Evolutionary conservation across 495 filamentous ascomycete genomes (phyloP).

Genomic region (Penicillium canariense): DNA sequence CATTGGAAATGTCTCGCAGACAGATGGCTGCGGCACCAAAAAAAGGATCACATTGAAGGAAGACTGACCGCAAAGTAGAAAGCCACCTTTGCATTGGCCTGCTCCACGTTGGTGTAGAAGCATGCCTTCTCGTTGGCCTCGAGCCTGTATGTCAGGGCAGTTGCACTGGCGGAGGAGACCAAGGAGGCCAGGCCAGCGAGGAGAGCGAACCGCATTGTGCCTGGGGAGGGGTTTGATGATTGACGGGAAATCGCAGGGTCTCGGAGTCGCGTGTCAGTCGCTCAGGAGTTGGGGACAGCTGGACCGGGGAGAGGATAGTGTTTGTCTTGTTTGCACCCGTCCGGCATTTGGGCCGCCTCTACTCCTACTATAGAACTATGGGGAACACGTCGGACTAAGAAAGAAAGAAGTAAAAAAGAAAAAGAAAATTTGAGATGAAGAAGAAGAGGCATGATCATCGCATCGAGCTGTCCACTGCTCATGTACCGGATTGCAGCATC

Average conservation of each 20-base stretch:
- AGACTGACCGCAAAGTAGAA: slow-evolving; percentile 96
- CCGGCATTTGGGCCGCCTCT: too few relatives aligned
- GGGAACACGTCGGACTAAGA: neutral
- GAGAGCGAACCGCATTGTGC: slow-evolving; percentile 43
- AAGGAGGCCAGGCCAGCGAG: slow-evolving; percentile 61
- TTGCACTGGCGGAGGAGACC: slow-evolving; percentile 62
- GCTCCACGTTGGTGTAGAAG: slow-evolving; percentile 79
- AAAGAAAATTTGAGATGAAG: neutral
- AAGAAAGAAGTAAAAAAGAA: slow-evolving; percentile 7
- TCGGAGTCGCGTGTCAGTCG: slow-evolving; percentile 19
- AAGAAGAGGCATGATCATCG: slow-evolving; percentile 14
- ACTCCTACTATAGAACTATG: slow-evolving; percentile 16
- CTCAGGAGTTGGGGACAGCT: slow-evolving; percentile 41
- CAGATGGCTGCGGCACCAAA: neutral
- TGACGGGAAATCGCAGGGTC: slow-evolving; percentile 4
- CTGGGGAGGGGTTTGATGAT: slow-evolving; percentile 3
- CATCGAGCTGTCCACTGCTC: slow-evolving; percentile 25
- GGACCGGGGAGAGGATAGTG: slow-evolving; percentile 29
- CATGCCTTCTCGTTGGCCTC: slow-evolving; percentile 88
- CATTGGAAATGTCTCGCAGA: neutral
- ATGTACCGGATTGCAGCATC: slow-evolving; percentile 28
- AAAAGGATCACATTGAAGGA: neutral
- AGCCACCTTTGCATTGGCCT: slow-evolving; percentile 76
- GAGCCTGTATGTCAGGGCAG: slow-evolving; percentile 93
- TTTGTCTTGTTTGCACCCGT: slow-evolving; percentile 44